phyloP scores from a whole-genome alignment of 306 rosid genomes.

The Glycine latifolia region DNA sequence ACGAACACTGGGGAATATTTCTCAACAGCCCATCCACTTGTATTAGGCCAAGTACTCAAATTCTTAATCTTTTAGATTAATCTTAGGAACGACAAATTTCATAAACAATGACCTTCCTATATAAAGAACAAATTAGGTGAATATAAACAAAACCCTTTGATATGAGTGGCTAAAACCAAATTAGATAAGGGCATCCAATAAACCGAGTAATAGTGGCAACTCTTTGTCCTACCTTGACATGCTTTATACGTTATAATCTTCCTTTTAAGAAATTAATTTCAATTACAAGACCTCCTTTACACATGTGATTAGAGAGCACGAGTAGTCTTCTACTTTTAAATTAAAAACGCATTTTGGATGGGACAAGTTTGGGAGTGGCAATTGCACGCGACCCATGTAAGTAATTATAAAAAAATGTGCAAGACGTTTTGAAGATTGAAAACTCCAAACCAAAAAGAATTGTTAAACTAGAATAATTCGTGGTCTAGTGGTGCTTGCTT shows the following conservation, averaged over 20 bases:
- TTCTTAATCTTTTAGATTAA: slow-evolving; percentile 2
- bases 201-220: slow-evolving; percentile 37
- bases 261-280: not conserved
- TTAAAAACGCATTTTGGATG: slow-evolving; percentile 46
- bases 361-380: slow-evolving; percentile 48
- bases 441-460: slow-evolving; percentile 51
- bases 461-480: slow-evolving; percentile 45
- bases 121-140: slow-evolving; percentile 46
- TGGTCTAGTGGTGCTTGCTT: slow-evolving; percentile 53
- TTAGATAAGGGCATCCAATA: slow-evolving; percentile 47
- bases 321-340: slow-evolving; percentile 49
- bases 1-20: not conserved
- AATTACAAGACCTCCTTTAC: slow-evolving; percentile 45
- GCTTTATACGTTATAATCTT: slow-evolving; percentile 45
- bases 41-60: slow-evolving; percentile 8
- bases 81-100: slow-evolving; percentile 26
- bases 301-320: slow-evolving; percentile 50
- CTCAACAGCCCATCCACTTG: slow-evolving; percentile 31
- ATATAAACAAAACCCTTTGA: slow-evolving; percentile 43
- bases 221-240: slow-evolving; percentile 46
- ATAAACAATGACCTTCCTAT: slow-evolving; percentile 32
- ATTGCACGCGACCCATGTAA: slow-evolving; percentile 56
- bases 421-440: slow-evolving; percentile 42
- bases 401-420: slow-evolving; percentile 41
- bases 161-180: slow-evolving; percentile 44